Evolutionary conservation across 805 yeast genomes (phyloP).

Genomic region (Hanseniaspora singularis): DNA sequence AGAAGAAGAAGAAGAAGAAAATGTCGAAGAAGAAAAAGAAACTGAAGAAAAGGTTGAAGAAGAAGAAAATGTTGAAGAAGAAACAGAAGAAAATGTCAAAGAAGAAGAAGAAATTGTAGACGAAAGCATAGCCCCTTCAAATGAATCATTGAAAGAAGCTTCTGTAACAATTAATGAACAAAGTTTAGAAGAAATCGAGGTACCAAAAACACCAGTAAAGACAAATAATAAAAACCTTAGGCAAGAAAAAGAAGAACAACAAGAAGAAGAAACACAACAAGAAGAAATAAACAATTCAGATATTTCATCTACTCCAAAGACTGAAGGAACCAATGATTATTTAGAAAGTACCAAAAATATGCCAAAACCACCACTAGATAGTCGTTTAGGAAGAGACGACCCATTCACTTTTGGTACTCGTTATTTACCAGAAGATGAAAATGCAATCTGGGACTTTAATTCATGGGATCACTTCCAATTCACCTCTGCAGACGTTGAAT

Average conservation of each 20-base stretch:
- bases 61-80: slow-evolving; percentile 1
- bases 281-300: slow-evolving; percentile 14
- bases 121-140: slow-evolving; percentile 9
- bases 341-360: slow-evolving; percentile 9
- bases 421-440: slow-evolving; percentile 41
- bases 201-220: neutral
- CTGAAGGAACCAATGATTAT: too few species aligned
- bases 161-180: neutral
- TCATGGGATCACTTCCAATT: slow-evolving; percentile 96
- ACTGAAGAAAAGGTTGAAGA: slow-evolving; percentile 10
- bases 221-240: slow-evolving; percentile 15
- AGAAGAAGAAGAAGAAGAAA: slow-evolving; percentile 16
- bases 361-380: slow-evolving; percentile 17
- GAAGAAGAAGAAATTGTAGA: slow-evolving; percentile 12
- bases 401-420: slow-evolving; percentile 93
- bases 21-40: slow-evolving; percentile 7
- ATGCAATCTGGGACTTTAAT: slow-evolving; percentile 81
- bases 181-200: neutral
- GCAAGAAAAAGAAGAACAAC: slow-evolving; percentile 24
- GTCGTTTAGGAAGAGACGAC: slow-evolving; percentile 67
- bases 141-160: slow-evolving; percentile 2
- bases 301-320: neutral
- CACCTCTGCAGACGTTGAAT: slow-evolving; percentile 76
- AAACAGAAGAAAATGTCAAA: neutral
- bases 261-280: slow-evolving; percentile 26